Evolutionary conservation across 192 early-diverging fungal genomes (phyloP), one percentile per base, ranked within the genome.

Genomic region (Coemansia sp.): DNA sequence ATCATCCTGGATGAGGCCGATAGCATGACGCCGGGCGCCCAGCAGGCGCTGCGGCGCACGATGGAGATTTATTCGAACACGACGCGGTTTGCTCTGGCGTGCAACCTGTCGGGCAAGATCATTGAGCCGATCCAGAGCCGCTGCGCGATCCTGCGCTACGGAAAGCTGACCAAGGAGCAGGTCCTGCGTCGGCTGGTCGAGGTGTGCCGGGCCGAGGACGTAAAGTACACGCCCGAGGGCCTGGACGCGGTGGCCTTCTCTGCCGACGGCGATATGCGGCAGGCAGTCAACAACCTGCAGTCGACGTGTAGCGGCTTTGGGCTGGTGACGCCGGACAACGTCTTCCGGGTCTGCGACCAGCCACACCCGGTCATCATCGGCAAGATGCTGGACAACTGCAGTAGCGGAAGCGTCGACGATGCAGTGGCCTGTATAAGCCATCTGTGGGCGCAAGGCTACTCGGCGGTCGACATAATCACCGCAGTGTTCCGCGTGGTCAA

Each of bases 1-100:
- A 76, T 99, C 31, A 96, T 99, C 64, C 69, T 99, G 44, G 96
- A 99, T 64, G 96, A 99, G 76, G 96, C 92, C n/a, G 96, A 99
- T 64, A 94, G 89, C 63, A 97, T 99, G 96, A 96, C 94, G 8
- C 74, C 84, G 23, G 90, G 87, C 17, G 96, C 96, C 6, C 96
- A 99, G 58, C 94, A 99, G 64, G 96, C 96, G 23, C 80, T 99
- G 47, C 83, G 96, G 47, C 82, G 94, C 34, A 99, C 91, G 0
- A 99, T 99, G 94, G 96, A 99, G 64, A 86, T 97, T 32, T 99
- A 91, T 67, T 91, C 91, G 12, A 79, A 78, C 41, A 97, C 92
- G 2, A 99, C 96, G 9, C 81, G 96, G 20, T 99, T 99, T 76
- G 93, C 91, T 4, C 69, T 96, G 12, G 96, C 96, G 2, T 99